phyloP scores from a whole-genome alignment of 768 basidiomycete genomes.

The Serendipita sp. region DNA sequence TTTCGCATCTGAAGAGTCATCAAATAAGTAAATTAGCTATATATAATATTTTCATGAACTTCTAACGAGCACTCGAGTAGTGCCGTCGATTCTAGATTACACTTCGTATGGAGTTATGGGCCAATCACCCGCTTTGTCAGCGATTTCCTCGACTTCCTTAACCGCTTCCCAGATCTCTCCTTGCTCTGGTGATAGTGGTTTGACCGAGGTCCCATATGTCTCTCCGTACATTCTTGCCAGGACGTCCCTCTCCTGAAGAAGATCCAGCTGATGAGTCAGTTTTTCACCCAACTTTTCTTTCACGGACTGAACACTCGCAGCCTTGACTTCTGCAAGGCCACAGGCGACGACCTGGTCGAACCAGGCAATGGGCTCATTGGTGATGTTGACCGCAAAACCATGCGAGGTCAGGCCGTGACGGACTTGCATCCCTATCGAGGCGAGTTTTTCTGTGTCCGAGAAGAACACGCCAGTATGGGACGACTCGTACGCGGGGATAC shows the following conservation, averaged over 20 bases:
- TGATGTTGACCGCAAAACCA: slow-evolving; percentile 88
- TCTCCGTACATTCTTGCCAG: slow-evolving; percentile 9
- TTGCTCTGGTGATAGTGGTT: slow-evolving; percentile 5
- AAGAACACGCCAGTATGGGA: slow-evolving; percentile 88
- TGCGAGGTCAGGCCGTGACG: slow-evolving; percentile 89
- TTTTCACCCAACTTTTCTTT: not conserved
- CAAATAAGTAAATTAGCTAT: too few species aligned
- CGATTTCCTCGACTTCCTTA: slow-evolving; percentile 12
- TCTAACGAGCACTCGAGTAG: too few species aligned
- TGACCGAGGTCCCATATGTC: slow-evolving; percentile 7
- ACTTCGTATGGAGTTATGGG: not conserved
- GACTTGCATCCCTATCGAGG: slow-evolving; percentile 92
- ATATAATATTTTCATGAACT: too few species aligned
- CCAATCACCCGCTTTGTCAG: slow-evolving; percentile 11
- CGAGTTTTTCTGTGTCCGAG: slow-evolving; percentile 66
- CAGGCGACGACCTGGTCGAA: slow-evolving; percentile 84
- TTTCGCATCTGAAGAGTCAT: too few species aligned
- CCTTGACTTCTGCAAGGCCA: slow-evolving; percentile 69
- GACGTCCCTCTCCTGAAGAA: slow-evolving; percentile 8
- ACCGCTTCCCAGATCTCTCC: slow-evolving; percentile 8
- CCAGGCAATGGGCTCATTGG: slow-evolving; percentile 66
- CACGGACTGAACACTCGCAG: slow-evolving; percentile 30
- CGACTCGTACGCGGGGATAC: slow-evolving; percentile 39
- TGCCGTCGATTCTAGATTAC: too few species aligned
- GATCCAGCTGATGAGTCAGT: not conserved